Evolutionary conservation across 1,284 basidiomycete genomes (phyloP).

Genomic region (Pseudomicrostroma phylloplanum): DNA sequence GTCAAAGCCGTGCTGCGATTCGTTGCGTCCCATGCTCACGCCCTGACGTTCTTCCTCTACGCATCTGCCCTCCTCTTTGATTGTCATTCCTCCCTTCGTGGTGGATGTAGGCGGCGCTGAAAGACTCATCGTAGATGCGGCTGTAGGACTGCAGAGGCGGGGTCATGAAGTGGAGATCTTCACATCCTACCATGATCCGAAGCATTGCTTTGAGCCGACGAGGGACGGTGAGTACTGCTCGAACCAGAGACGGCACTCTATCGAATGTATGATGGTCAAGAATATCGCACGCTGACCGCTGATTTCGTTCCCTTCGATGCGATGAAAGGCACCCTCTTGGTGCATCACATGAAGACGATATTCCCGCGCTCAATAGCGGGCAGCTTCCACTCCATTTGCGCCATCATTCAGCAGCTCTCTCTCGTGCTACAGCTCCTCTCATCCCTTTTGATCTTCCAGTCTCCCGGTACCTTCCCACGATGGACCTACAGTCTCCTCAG

Average conservation of each 20-base stretch:
- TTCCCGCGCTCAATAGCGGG: constrained; percentile 68
- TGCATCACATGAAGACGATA: constrained; percentile 73
- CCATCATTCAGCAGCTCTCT: constrained; percentile 80
- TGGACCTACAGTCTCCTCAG: constrained; percentile 29
- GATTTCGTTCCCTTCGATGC: constrained; percentile 1
- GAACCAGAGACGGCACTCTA: constrained; percentile 10
- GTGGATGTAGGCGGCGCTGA: constrained; percentile 75
- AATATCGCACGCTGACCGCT: background rate
- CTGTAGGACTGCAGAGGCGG: constrained; percentile 71
- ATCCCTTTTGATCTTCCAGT: constrained; percentile 27
- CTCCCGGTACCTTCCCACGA: constrained; percentile 50
- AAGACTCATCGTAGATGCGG: constrained; percentile 89
- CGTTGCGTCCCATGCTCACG: background rate
- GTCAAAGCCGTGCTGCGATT: background rate
- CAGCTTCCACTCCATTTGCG: constrained; percentile 78
- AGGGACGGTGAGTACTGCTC: constrained; percentile 25
- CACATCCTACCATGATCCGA: constrained; percentile 83
- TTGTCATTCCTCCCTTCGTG: background rate
- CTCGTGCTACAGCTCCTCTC: constrained; percentile 54
- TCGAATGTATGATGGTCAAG: background rate
- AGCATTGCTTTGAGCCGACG: constrained; percentile 48
- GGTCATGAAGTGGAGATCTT: constrained; percentile 88
- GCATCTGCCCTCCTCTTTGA: background rate
- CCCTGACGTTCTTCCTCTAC: constrained; percentile 4
- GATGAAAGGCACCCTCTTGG: constrained; percentile 66